Evolutionary conservation across 257 asterid genomes (phyloP).

Genomic region (Scutellaria minor): DNA sequence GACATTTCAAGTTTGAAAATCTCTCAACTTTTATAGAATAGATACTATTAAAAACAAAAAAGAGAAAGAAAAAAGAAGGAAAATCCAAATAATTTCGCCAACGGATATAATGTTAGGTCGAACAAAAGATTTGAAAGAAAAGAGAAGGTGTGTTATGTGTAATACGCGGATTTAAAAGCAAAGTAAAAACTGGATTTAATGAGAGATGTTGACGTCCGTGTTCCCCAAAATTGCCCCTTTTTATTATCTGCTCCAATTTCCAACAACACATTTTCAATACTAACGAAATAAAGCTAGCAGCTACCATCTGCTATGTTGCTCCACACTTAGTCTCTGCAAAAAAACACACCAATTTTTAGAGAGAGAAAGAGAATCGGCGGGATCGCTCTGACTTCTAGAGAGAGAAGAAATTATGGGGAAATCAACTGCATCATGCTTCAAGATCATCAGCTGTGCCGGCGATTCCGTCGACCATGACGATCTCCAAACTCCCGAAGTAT

Average conservation of each 20-base stretch:
- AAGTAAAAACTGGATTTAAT: constrained; percentile 52
- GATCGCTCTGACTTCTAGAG: constrained; percentile 11
- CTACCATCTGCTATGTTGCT: not conserved
- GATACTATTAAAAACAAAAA: not conserved
- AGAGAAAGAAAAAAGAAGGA: constrained; percentile 5
- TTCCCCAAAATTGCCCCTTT: constrained; percentile 37
- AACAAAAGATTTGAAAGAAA: constrained; percentile 24
- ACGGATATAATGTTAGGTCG: too few relatives aligned
- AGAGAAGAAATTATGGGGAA: constrained; percentile 60
- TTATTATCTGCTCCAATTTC: constrained; percentile 48
- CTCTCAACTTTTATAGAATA: too few relatives aligned
- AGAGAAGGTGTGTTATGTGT: not conserved
- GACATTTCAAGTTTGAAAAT: too few relatives aligned
- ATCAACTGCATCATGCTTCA: constrained; percentile 76
- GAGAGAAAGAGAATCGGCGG: constrained; percentile 36
- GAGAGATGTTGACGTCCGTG: constrained; percentile 57
- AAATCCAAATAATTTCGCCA: not conserved
- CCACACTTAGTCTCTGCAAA: not conserved
- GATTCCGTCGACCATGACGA: constrained; percentile 68
- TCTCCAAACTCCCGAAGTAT: constrained; percentile 60
- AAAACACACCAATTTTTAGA: constrained; percentile 33
- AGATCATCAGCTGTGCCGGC: constrained; percentile 76
- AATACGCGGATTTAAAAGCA: constrained; percentile 53
- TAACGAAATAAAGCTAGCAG: not conserved
- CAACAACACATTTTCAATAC: constrained; percentile 40